Percentiles rank a stretch among this genome's conserved stretches.
These are phyloP conservation scores for Heterobasidion occidentale DNA, from an alignment of 1,284 basidiomycete genomes.

Conservation along the genomic window DNA sequence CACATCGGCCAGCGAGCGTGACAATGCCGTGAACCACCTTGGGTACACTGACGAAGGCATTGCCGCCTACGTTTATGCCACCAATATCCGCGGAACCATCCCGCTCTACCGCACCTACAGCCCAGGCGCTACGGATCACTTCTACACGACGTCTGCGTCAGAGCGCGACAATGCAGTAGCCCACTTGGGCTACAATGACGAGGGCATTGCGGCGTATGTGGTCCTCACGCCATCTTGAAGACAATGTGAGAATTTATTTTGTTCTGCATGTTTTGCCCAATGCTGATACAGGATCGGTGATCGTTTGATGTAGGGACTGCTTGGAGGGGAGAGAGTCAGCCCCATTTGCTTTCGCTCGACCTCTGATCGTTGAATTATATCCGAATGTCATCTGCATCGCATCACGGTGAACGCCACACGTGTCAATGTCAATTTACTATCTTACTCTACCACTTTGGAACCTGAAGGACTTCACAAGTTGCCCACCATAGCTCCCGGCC, in stretches of 20 bases:
- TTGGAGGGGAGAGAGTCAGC: no score
- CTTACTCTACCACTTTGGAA: no score
- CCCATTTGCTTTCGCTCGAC: no score
- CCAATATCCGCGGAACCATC: background rate
- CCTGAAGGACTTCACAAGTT: background rate
- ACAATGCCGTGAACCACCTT: conserved; percentile 5
- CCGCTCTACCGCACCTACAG: conserved; percentile 8
- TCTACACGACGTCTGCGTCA: conserved; percentile 7
- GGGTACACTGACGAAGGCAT: conserved; percentile 9
- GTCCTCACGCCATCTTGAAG: background rate
- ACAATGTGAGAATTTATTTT: no score
- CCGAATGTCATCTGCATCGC: no score
- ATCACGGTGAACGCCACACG: no score
- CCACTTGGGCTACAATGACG: background rate
- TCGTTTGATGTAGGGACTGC: no score
- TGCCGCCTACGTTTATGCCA: conserved; percentile 5
- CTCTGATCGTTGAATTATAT: no score
- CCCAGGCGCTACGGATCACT: conserved; percentile 2
- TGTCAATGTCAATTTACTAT: no score
- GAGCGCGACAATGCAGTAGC: background rate
- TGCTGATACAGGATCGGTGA: no score
- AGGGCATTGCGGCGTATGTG: background rate
- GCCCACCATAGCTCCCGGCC: background rate
- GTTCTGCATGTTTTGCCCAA: no score
- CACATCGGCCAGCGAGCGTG: conserved; percentile 5